Conservation (phyloP, 208 protist species). For the Acanthamoeba lenticulata region DNA sequence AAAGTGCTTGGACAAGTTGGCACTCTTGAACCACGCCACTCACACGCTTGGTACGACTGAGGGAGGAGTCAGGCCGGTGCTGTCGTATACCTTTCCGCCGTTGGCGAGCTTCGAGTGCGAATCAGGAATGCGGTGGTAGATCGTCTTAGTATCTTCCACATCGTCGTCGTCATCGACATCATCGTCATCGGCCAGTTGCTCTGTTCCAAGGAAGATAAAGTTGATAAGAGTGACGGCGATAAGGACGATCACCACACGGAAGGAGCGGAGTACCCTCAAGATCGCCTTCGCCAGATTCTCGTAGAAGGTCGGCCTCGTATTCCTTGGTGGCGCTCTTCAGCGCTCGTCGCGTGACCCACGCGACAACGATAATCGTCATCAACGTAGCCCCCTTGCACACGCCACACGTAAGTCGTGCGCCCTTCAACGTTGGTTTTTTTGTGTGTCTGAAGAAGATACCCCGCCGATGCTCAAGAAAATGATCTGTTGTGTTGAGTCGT, state of each 20-base stretch:
- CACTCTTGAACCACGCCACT: too few species aligned
- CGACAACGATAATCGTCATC: constrained; percentile 19
- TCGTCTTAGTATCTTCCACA: background rate
- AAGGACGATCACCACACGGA: background rate
- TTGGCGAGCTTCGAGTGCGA: background rate
- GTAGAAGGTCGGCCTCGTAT: background rate
- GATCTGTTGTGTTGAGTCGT: constrained; percentile 52
- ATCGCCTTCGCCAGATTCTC: background rate
- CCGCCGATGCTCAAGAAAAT: constrained; percentile 43
- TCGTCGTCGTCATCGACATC: background rate
- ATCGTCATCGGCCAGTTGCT: background rate
- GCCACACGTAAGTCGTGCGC: too few species aligned
- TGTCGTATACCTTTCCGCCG: constrained; percentile 27
- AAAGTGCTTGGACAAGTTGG: too few species aligned
- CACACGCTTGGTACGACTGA: background rate
- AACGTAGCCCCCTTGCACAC: constrained; percentile 19
- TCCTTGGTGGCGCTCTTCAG: constrained; percentile 9
- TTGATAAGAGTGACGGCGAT: background rate
- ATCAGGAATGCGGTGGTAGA: constrained; percentile 22
- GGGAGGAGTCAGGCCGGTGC: background rate
- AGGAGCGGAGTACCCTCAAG: background rate
- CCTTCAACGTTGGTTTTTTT: too few species aligned
- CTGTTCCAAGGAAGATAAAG: background rate
- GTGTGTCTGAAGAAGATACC: background rate
- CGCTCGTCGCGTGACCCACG: constrained; percentile 25